Percentiles rank a stretch among this genome's conserved stretches.
These are phyloP conservation scores for Pezicula radicicola DNA, from an alignment of 2,329 filamentous ascomycete genomes.

Conservation along the genomic window DNA sequence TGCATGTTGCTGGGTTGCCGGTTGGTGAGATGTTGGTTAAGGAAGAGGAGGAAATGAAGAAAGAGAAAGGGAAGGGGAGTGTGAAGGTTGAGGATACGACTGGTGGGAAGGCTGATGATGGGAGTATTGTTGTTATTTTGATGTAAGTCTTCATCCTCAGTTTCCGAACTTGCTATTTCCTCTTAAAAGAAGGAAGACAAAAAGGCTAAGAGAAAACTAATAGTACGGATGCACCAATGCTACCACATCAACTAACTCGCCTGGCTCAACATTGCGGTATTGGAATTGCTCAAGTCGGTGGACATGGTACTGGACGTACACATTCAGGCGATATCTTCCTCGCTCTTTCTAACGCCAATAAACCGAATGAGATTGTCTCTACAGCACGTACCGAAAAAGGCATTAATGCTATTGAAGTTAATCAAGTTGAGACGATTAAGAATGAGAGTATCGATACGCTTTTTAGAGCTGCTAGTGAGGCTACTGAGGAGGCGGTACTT, in stretches of 20 bases:
- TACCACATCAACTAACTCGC: constrained; percentile 52
- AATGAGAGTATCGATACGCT: constrained; percentile 58
- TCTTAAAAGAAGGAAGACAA: too few species aligned
- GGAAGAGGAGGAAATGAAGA: constrained; percentile 26
- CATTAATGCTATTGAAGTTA: constrained; percentile 31
- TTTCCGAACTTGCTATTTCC: too few species aligned
- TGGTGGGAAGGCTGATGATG: constrained; percentile 51
- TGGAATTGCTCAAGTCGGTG: constrained; percentile 56
- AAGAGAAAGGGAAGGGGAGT: constrained; percentile 31
- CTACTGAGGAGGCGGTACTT: constrained; percentile 63
- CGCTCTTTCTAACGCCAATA: constrained; percentile 60
- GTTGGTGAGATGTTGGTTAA: constrained; percentile 55
- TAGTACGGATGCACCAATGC: constrained; percentile 55
- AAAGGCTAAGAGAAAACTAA: too few species aligned
- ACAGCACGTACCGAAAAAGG: constrained; percentile 20
- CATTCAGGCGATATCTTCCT: constrained; percentile 65
- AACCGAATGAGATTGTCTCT: constrained; percentile 16
- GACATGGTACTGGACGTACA: constrained; percentile 51
- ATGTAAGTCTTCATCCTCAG: constrained; percentile 29
- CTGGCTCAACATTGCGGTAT: constrained; percentile 60
- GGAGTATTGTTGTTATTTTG: constrained; percentile 58
- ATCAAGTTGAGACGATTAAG: constrained; percentile 48
- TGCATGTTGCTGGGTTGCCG: constrained; percentile 58
- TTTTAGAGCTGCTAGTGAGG: constrained; percentile 60
- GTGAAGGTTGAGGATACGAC: constrained; percentile 26